Percentiles rank a stretch among this genome's conserved stretches.
Evolutionary conservation across 1,139 yeast genomes (phyloP).

Genomic region (Geotrichum carabidarum): DNA sequence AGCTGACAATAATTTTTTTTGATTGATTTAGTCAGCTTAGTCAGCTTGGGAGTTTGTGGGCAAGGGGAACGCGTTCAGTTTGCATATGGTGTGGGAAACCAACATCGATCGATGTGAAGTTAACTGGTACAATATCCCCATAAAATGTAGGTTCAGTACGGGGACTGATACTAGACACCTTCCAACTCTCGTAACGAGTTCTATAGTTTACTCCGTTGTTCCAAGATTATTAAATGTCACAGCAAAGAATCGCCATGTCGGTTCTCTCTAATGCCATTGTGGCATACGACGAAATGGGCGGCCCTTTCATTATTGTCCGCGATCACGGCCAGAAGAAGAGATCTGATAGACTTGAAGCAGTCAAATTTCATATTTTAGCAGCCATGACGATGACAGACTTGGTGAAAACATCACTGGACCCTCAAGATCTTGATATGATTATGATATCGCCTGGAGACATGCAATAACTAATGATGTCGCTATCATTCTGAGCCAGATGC

Average conservation of each 20-base stretch:
- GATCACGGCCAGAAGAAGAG: slow-evolving; percentile 91
- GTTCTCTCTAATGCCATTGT: slow-evolving; percentile 96
- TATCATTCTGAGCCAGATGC: slow-evolving; percentile 93
- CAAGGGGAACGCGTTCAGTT: not conserved
- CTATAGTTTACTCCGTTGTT: no score
- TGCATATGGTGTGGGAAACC: not conserved
- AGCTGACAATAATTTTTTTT: not conserved
- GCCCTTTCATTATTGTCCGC: slow-evolving; percentile 94
- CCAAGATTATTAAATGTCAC: no score
- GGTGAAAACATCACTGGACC: slow-evolving; percentile 89
- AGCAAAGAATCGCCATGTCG: slow-evolving; percentile 60
- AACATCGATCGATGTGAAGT: no score
- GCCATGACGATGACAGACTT: slow-evolving; percentile 94
- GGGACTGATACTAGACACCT: no score
- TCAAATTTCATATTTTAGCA: slow-evolving; percentile 86
- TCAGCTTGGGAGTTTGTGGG: slow-evolving; percentile 4
- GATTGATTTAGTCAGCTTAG: not conserved
- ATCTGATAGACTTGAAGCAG: slow-evolving; percentile 90
- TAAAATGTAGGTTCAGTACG: no score
- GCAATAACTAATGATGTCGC: slow-evolving; percentile 99
- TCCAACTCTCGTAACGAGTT: no score
- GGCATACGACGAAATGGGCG: slow-evolving; percentile 98
- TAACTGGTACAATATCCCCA: no score
- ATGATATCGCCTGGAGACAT: slow-evolving; percentile 92
- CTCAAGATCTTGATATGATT: slow-evolving; percentile 96